These are phyloP conservation scores for Talaromyces borbonicus DNA, from an alignment of 495 filamentous ascomycete genomes.

Conservation along the genomic window DNA sequence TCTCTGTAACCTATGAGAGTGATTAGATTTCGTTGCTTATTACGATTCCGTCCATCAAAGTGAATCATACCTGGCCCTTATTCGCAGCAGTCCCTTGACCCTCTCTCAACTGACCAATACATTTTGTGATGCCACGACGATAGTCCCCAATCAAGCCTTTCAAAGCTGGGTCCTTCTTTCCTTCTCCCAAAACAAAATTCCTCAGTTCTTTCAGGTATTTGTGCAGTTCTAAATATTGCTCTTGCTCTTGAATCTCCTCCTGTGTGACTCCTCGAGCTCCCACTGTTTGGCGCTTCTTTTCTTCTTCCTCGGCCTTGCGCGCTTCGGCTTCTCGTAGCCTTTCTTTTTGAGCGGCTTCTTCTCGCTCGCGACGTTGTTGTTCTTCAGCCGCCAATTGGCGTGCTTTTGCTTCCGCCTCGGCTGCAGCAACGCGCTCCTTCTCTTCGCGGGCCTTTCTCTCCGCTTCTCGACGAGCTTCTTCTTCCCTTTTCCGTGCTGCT, in stretches of 20 bases:
- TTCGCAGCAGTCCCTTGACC: slow-evolving; percentile 47
- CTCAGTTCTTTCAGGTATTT: slow-evolving; percentile 63
- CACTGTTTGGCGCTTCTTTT: slow-evolving; percentile 19
- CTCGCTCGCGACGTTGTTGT: slow-evolving; percentile 26
- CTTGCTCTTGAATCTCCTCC: slow-evolving; percentile 35
- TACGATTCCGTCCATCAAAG: not conserved
- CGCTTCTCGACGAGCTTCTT: slow-evolving; percentile 30
- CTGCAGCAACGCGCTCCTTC: slow-evolving; percentile 18
- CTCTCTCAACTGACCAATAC: slow-evolving; percentile 62
- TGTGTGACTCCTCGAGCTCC: slow-evolving; percentile 18
- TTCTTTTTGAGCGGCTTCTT: slow-evolving; percentile 30
- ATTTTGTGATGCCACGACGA: slow-evolving; percentile 60
- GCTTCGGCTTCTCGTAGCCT: slow-evolving; percentile 9
- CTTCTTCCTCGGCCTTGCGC: slow-evolving; percentile 22
- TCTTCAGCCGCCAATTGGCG: slow-evolving; percentile 12
- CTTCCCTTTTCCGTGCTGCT: slow-evolving; percentile 25
- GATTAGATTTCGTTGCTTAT: not conserved
- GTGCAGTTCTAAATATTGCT: slow-evolving; percentile 61
- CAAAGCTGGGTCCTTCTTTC: slow-evolving; percentile 41
- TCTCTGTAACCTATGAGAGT: slow-evolving; percentile 1
- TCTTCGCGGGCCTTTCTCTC: slow-evolving; percentile 13
- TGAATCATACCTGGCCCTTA: slow-evolving; percentile 31
- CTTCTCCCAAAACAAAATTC: slow-evolving; percentile 36
- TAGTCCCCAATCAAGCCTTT: slow-evolving; percentile 65
- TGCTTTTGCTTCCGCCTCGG: slow-evolving; percentile 20